These are phyloP conservation scores for Neocatenulostroma microsporum DNA, from an alignment of 2,329 filamentous ascomycete genomes.

Conservation along the genomic window DNA sequence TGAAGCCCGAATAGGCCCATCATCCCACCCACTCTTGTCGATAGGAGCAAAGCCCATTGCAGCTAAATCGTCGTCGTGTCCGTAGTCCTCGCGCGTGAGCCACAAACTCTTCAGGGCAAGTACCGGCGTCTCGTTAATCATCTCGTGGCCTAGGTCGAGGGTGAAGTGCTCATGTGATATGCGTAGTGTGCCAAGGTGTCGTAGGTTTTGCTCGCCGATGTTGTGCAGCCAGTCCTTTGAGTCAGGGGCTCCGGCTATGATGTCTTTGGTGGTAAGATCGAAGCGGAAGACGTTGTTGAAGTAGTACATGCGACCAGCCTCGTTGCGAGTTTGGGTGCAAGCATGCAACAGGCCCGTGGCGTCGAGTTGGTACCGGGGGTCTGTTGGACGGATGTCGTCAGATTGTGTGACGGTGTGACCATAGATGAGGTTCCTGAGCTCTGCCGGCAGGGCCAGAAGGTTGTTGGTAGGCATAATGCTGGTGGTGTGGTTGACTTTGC, in stretches of 20 bases:
- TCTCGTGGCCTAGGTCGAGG: not conserved
- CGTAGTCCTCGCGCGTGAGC: too few relatives aligned
- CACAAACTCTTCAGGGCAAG: not conserved
- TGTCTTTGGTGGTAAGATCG: conserved; percentile 1
- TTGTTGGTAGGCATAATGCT: too few relatives aligned
- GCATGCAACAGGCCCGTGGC: not conserved
- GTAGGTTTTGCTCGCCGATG: not conserved
- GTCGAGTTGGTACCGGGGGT: not conserved
- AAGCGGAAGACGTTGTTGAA: conserved; percentile 2
- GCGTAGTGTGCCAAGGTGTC: not conserved
- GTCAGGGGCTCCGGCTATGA: not conserved
- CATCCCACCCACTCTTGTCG: too few relatives aligned
- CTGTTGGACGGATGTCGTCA: not conserved
- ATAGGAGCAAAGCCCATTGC: not conserved
- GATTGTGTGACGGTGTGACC: not conserved
- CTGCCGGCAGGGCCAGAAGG: too few relatives aligned
- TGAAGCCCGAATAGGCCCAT: not conserved
- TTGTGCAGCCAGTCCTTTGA: not conserved
- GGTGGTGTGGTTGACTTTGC: too few relatives aligned
- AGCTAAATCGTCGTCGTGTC: not conserved
- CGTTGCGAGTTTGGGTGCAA: not conserved
- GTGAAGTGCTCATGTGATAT: conserved; percentile 1
- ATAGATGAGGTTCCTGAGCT: conserved; percentile 3
- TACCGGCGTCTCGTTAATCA: not conserved
- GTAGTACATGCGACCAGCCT: conserved; percentile 1